Percentiles rank a stretch among this genome's conserved stretches.
Conservation (phyloP, 1,284 basidiomycete species). For the Abortiporus biennis region DNA sequence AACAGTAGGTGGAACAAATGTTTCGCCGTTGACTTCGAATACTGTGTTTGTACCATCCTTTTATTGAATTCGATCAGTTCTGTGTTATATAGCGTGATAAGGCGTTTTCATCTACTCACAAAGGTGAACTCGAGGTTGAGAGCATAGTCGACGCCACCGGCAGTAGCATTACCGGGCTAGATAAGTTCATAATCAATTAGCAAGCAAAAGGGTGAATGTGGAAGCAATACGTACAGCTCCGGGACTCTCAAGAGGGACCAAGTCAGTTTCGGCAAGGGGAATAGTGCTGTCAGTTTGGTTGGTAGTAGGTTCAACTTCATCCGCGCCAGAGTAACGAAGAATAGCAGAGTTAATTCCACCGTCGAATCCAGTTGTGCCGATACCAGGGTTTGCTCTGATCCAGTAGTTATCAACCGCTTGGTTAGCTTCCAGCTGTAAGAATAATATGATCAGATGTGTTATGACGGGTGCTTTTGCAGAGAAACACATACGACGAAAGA, state of each 20-base stretch:
- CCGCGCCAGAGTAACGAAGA: conserved; percentile 31
- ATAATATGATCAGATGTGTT: not conserved
- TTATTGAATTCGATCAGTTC: conserved; percentile 4
- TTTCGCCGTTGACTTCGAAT: conserved; percentile 17
- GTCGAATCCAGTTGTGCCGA: conserved; percentile 8
- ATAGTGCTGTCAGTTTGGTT: conserved; percentile 16
- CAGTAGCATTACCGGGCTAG: conserved; percentile 20
- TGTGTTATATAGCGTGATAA: not conserved
- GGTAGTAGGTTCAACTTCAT: conserved; percentile 25
- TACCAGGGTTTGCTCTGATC: conserved; percentile 35
- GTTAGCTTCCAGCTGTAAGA: conserved; percentile 22
- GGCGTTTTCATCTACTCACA: conserved; percentile 10
- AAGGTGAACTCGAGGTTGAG: conserved; percentile 19
- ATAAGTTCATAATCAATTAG: not conserved
- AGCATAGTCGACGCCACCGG: conserved; percentile 24
- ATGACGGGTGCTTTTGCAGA: not conserved
- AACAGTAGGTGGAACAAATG: conserved; percentile 19
- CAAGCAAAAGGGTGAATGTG: not conserved
- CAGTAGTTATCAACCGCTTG: conserved; percentile 33
- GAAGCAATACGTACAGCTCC: conserved; percentile 8
- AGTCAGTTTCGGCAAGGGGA: conserved; percentile 22
- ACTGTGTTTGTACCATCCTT: conserved; percentile 12
- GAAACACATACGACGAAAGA: conserved; percentile 22
- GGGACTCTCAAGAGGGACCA: conserved; percentile 15
- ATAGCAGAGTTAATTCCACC: conserved; percentile 32